phyloP scores from a whole-genome alignment of 2,329 filamentous ascomycete genomes.

The Zarea fungicola region DNA sequence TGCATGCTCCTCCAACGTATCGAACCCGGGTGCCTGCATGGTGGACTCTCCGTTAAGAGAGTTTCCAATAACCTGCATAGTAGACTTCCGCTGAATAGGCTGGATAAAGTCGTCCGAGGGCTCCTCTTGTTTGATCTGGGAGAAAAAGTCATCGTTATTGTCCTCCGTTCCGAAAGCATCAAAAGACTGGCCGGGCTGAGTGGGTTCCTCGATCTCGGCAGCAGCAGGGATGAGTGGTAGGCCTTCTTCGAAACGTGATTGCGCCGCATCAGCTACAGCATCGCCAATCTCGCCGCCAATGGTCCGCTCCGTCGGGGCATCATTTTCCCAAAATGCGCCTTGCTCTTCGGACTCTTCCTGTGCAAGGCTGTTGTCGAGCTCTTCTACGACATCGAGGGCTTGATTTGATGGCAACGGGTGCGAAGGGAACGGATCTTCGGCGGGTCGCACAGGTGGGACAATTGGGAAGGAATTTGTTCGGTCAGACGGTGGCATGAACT shows the following conservation, averaged over 20 bases:
- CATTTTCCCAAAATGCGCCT: slow-evolving; percentile 18
- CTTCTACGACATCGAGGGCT: slow-evolving; percentile 48
- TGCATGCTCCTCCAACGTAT: slow-evolving; percentile 2
- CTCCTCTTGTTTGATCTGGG: slow-evolving; percentile 37
- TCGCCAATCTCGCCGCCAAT: slow-evolving; percentile 40
- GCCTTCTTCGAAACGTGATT: slow-evolving; percentile 65
- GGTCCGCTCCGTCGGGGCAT: slow-evolving; percentile 21
- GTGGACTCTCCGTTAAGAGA: neutral
- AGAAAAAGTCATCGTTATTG: slow-evolving; percentile 57
- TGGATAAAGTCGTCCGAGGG: slow-evolving; percentile 22
- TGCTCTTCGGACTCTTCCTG: slow-evolving; percentile 29
- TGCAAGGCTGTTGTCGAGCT: slow-evolving; percentile 44
- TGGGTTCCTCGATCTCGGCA: neutral
- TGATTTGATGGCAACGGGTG: slow-evolving; percentile 44
- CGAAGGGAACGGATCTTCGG: slow-evolving; percentile 25
- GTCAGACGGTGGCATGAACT: slow-evolving; percentile 52
- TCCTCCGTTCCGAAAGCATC: slow-evolving; percentile 39
- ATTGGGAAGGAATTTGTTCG: slow-evolving; percentile 60
- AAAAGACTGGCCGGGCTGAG: neutral
- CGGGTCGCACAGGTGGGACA: slow-evolving; percentile 39
- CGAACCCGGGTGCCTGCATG: neutral
- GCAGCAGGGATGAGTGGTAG: slow-evolving; percentile 52
- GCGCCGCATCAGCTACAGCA: slow-evolving; percentile 38
- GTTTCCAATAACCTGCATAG: slow-evolving; percentile 54
- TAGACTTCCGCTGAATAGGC: slow-evolving; percentile 62